These are phyloP conservation scores for Jasminum sambac DNA, from an alignment of 257 asterid genomes.

Conservation along the genomic window DNA sequence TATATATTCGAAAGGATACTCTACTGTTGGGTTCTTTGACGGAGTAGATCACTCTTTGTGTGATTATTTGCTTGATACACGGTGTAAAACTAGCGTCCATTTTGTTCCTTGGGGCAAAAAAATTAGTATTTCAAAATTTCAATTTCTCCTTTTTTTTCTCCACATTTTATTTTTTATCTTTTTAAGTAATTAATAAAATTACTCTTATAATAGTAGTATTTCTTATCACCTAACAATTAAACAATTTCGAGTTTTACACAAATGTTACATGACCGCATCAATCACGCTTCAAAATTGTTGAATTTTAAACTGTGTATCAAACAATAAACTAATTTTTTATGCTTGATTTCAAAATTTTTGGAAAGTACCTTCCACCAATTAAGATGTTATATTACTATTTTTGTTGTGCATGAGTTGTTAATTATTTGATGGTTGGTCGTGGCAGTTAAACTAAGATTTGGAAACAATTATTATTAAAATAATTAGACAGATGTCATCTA, in stretches of 20 bases:
- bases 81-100: not conserved
- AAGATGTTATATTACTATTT: no score
- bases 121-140: slow-evolving; percentile 22
- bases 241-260: no score
- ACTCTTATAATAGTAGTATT: no score
- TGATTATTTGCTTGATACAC: slow-evolving; percentile 12
- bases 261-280: no score
- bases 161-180: not conserved
- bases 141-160: slow-evolving; percentile 4
- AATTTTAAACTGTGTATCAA: no score
- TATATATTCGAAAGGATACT: slow-evolving; percentile 11
- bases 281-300: no score
- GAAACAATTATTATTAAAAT: not conserved
- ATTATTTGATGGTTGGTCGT: not conserved
- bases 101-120: not conserved
- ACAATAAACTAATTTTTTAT: no score
- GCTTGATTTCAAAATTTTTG: no score
- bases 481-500: slow-evolving; percentile 23
- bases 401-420: no score
- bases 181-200: not conserved
- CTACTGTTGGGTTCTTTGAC: slow-evolving; percentile 26
- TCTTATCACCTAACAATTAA: no score
- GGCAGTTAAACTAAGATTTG: not conserved
- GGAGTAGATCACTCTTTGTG: slow-evolving; percentile 28
- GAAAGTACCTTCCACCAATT: no score